Evolutionary conservation across 176 grass and related monocot genomes (phyloP), one percentile per base, ranked within the genome.

Genomic region (Ampelocalamus luodianensis): DNA sequence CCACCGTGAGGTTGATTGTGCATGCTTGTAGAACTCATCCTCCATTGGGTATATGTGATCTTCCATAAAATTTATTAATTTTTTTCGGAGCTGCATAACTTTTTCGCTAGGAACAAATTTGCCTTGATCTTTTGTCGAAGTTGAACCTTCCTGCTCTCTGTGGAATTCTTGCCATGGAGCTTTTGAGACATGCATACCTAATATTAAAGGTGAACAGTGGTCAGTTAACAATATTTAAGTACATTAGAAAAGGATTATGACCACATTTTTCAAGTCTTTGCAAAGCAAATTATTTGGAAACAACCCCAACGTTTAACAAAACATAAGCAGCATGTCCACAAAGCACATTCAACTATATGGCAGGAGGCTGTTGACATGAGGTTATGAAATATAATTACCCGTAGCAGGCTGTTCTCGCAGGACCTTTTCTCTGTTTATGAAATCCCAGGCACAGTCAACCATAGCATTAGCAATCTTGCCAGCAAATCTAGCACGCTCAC

Each of bases 11-110:
- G 72, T 88, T 40, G 96, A 95, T 51, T 92, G 96, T 83, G 93
- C 86, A 69, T 68, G 91, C 84, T 92, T 92, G 75, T 92, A 94
- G 75, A 98, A 92, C 50, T 96, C 90, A 55, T 17, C 76, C 78
- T 98, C 96, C 74, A 90, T 90, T 60, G 90, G 88, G 72, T 98
- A 98, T 78, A 98, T 83, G 53, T 89, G 91, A 68, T 98, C 78
- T 91, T 95, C 82, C 68, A 96, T 89, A 77, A 98, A 98, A 76
- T 89, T 96, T 36, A 86, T 83, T 73, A 98, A 54, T 73, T 95
- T 98, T 13, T 92, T 86, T 80, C 24, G 81, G 34, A 98, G 89
- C 61, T 86, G 74, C 80, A 90, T 77, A 81, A 96, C 93, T 78
- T 95, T 98, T 83, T 92, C 66, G 18, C 81, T 96, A 56, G 91